Conservation (phyloP, 495 filamentous ascomycete genomes). For the Xylaria sp. region DNA sequence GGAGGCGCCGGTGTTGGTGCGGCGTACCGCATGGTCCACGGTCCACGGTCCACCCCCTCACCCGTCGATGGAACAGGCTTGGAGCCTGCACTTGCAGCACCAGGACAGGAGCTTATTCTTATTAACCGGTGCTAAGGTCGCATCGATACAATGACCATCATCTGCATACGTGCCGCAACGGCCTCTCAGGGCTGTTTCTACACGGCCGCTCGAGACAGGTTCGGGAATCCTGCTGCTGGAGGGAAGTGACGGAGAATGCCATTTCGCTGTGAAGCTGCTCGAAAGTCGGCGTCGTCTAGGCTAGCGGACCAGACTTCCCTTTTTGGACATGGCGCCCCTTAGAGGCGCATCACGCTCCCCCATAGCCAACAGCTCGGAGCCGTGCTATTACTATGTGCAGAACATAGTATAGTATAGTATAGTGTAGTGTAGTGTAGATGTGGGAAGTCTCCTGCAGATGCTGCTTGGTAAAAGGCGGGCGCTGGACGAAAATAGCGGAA, state of each 20-base stretch:
- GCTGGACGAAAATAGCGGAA: neutral
- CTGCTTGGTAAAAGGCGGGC: neutral
- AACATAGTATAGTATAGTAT: no score
- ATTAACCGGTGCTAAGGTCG: slow-evolving; percentile 8
- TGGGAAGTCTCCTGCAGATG: slow-evolving; percentile 4
- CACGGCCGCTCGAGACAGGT: neutral
- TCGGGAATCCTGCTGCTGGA: neutral
- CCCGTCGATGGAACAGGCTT: neutral
- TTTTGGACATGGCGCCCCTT: slow-evolving; percentile 15
- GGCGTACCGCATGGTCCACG: neutral
- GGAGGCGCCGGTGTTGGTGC: neutral
- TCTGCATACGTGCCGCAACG: neutral
- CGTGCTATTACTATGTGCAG: no score
- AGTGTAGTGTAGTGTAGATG: no score
- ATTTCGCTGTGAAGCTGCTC: neutral
- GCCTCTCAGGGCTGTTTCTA: neutral
- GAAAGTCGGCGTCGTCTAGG: neutral
- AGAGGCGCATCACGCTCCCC: slow-evolving; percentile 8
- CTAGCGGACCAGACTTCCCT: slow-evolving; percentile 20
- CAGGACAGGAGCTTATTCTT: neutral
- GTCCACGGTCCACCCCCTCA: no score
- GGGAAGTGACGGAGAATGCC: neutral
- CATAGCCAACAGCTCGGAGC: neutral
- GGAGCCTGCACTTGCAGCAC: slow-evolving; percentile 5
- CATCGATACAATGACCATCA: neutral